Evolutionary conservation across 2,329 filamentous ascomycete genomes (phyloP), one percentile per base, ranked within the genome.

Genomic region (Trichoderma sp.): DNA sequence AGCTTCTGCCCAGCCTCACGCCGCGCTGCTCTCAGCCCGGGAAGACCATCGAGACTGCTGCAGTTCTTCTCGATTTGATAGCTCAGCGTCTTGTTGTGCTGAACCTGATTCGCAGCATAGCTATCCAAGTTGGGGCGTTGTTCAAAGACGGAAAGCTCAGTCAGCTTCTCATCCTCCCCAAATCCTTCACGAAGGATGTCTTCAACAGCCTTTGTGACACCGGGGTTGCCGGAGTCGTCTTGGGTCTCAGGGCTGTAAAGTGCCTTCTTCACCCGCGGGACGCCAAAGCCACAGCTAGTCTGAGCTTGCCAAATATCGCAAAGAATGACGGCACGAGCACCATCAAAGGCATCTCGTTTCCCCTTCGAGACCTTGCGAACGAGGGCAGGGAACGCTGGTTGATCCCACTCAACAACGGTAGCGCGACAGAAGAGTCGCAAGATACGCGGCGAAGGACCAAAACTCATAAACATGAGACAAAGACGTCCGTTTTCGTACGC

Each of bases 401-500:
- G 82, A 73, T 88, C 86, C 80, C 85, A 88, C 79, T 93, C 90
- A 3, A 92, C 81, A 8, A 92, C 86, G 6, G 77, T 79, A 5
- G 87, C 87, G 9, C 77, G 84, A 78, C 90, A 91, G 78, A 91
- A 92, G 64, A 92, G 83, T 6, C 91, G 83, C 78, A 92, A 78
- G 76, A 93, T 92, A 69, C 88, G 84, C 17, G 91, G 90, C 0
- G 82, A 77, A 4, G 82, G 75, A 1, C 86, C 88, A 74, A 92
- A 92, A 26, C 88, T 90, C 78, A 87, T 91, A 81, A 94, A 93
- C 86, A 94, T 90, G 77, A 95, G 82, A 6, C 91, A 93, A 20
- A 92, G 86, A 17, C 93, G 87, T 34, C 90, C 91, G 76, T 95
- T 95, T 77, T 95, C 92, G 78, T 93, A 90, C 12, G 93, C 81